phyloP scores from a whole-genome alignment of 2,329 filamentous ascomycete species.

The Colletotrichum falcatum region DNA sequence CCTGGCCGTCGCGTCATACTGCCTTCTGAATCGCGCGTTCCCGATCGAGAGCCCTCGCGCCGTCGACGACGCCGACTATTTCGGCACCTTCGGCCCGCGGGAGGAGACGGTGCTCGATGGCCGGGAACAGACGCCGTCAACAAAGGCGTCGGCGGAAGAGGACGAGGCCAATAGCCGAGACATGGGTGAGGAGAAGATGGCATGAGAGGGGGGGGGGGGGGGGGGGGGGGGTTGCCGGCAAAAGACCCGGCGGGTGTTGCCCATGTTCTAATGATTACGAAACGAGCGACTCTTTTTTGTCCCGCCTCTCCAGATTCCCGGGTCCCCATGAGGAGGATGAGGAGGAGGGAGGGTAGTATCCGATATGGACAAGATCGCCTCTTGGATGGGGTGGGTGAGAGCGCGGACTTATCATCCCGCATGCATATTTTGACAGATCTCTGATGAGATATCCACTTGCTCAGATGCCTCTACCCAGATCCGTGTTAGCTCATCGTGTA shows the following conservation, averaged over 20 bases:
- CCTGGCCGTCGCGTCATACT: slow-evolving; percentile 42
- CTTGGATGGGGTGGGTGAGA: not conserved
- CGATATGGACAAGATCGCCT: not conserved
- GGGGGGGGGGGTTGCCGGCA: too few relatives aligned
- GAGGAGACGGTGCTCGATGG: slow-evolving; percentile 24
- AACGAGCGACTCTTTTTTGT: slow-evolving; percentile 5
- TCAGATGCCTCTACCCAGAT: not conserved
- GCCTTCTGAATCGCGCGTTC: slow-evolving; percentile 40
- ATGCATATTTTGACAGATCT: not conserved
- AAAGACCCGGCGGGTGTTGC: too few relatives aligned
- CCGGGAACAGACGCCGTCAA: not conserved
- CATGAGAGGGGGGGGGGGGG: not conserved
- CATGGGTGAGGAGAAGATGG: slow-evolving; percentile 8
- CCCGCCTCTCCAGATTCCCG: not conserved
- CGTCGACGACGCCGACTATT: slow-evolving; percentile 46
- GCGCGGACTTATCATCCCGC: not conserved
- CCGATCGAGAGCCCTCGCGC: slow-evolving; percentile 42
- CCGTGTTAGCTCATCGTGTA: not conserved
- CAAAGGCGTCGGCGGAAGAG: not conserved
- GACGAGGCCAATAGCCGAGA: not conserved
- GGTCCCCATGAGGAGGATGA: not conserved
- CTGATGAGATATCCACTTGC: not conserved
- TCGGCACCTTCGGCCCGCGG: slow-evolving; percentile 45
- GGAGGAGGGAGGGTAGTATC: not conserved
- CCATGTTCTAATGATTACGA: not conserved